Conservation (phyloP, 352 stramenopile genomes). For the Phytophthora multivora region DNA sequence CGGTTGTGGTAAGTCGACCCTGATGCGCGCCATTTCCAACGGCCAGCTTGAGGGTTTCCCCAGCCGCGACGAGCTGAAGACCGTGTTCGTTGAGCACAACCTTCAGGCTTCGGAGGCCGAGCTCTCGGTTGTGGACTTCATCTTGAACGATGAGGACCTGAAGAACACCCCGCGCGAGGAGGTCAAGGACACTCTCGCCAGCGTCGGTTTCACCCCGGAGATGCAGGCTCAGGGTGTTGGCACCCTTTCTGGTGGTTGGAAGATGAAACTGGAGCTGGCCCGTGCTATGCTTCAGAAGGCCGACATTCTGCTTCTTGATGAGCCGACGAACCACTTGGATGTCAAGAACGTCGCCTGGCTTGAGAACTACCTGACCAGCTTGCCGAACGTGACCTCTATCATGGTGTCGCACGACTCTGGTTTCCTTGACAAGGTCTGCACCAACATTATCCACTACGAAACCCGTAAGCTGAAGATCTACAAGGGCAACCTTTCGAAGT, state of each 20-base stretch:
- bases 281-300: slow-evolving; percentile 95
- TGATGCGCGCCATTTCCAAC: slow-evolving; percentile 96
- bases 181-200: slow-evolving; percentile 90
- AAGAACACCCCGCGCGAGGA: slow-evolving; percentile 91
- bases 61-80: slow-evolving; percentile 93
- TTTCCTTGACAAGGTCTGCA: slow-evolving; percentile 98
- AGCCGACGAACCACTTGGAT: slow-evolving; percentile 95
- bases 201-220: slow-evolving; percentile 93
- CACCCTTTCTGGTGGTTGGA: slow-evolving; percentile 96
- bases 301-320: slow-evolving; percentile 96
- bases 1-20: slow-evolving; percentile 95
- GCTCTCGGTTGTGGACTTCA: slow-evolving; percentile 87
- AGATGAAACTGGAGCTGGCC: slow-evolving; percentile 95
- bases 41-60: slow-evolving; percentile 97
- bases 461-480: slow-evolving; percentile 91
- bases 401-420: slow-evolving; percentile 97
- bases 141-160: slow-evolving; percentile 87
- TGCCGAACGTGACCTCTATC: slow-evolving; percentile 91
- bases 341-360: slow-evolving; percentile 94
- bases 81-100: slow-evolving; percentile 98
- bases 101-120: slow-evolving; percentile 90
- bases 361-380: slow-evolving; percentile 90
- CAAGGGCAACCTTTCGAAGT: slow-evolving; percentile 86
- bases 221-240: slow-evolving; percentile 93
- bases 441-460: slow-evolving; percentile 98